These are phyloP conservation scores for Trapa bicornis DNA, from an alignment of 345 rosid genomes.

Conservation along the genomic window DNA sequence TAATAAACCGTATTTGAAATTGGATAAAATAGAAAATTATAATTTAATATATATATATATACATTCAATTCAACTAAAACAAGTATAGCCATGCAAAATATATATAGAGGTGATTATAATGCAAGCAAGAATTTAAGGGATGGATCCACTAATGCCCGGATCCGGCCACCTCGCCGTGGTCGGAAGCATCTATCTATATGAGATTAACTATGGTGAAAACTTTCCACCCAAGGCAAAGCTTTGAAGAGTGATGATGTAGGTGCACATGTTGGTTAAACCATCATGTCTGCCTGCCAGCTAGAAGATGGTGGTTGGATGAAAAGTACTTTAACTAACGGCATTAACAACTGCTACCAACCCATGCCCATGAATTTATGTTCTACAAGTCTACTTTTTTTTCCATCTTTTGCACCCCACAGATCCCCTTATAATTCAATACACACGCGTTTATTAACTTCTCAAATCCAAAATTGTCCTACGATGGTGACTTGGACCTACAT, in stretches of 20 bases:
- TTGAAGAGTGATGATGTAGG: not conserved
- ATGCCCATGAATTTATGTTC: not conserved
- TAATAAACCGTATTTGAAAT: no score
- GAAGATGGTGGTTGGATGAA: slow-evolving; percentile 2
- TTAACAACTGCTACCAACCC: not conserved
- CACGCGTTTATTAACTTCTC: not conserved
- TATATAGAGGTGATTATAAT: no score
- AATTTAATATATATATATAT: no score
- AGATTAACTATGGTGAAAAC: not conserved
- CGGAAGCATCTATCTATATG: no score
- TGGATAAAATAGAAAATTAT: no score
- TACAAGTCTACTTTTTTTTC: not conserved
- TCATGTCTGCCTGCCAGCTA: slow-evolving; percentile 8
- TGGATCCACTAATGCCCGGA: no score
- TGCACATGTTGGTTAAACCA: not conserved
- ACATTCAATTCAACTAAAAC: no score
- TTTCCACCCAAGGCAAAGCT: not conserved
- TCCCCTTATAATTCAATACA: not conserved
- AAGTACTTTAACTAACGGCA: not conserved
- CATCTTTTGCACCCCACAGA: not conserved
- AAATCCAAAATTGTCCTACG: not conserved
- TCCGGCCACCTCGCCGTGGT: no score
- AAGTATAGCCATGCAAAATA: no score
- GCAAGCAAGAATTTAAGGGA: no score
- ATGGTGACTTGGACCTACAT: not conserved